phyloP scores from a whole-genome alignment of 129 eudicot genomes.

The Centella asiatica region DNA sequence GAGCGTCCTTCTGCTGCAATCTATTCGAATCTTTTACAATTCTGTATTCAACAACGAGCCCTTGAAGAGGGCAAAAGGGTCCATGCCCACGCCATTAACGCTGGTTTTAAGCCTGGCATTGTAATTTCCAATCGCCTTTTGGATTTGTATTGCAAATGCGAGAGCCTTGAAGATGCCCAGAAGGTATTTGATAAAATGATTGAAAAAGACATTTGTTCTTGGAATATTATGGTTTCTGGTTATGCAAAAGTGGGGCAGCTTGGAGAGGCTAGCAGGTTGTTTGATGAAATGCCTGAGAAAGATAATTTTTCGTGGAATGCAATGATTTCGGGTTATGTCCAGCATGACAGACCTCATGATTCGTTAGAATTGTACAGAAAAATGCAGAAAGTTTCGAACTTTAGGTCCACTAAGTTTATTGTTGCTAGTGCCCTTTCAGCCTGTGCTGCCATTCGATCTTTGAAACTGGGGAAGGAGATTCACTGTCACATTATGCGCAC shows the following conservation, averaged over 20 bases:
- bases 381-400: slow-evolving; percentile 31
- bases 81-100: slow-evolving; percentile 33
- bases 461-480: slow-evolving; percentile 50
- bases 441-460: slow-evolving; percentile 36
- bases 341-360: slow-evolving; percentile 26
- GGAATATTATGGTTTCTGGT: slow-evolving; percentile 57
- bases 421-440: slow-evolving; percentile 52
- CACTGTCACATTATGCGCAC: slow-evolving; percentile 53
- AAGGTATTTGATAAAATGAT: slow-evolving; percentile 47
- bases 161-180: slow-evolving; percentile 44
- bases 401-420: slow-evolving; percentile 38
- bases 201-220: slow-evolving; percentile 49
- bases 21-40: slow-evolving; percentile 26
- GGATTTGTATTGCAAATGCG: slow-evolving; percentile 42
- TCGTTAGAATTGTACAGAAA: slow-evolving; percentile 44
- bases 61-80: slow-evolving; percentile 38
- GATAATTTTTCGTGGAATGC: slow-evolving; percentile 72
- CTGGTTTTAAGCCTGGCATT: slow-evolving; percentile 35
- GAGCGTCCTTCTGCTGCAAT: slow-evolving; percentile 16
- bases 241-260: slow-evolving; percentile 34
- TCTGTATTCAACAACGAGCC: slow-evolving; percentile 41
- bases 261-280: slow-evolving; percentile 38
- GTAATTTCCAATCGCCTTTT: slow-evolving; percentile 40
- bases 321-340: slow-evolving; percentile 61
- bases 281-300: slow-evolving; percentile 57